Evolutionary conservation across 108 stramenopile species (phyloP), one percentile per base, ranked within the genome.

Genomic region (Nitzschia palea): DNA sequence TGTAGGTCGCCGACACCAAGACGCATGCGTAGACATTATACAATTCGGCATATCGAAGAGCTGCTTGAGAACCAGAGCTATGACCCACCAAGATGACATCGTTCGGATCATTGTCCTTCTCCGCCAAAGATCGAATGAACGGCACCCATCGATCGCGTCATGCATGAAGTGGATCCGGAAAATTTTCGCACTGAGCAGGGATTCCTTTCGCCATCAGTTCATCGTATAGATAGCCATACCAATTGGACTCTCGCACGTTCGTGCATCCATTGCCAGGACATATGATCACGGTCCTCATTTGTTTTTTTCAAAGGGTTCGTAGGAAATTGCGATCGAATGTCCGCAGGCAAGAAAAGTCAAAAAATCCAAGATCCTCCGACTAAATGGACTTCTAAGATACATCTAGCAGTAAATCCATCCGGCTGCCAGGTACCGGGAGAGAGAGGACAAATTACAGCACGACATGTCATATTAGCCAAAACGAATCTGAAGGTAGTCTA

Each of bases 261-360:
- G 74, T 68, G 57, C 87, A 88, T 30, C 85, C 87, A 54, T 86
- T 88, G 5, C 87, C 87, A 27, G 87, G 87, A 54, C 80, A 83
- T 40, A 88, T 84, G 53, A 88, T 77, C 14, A 85, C 84, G 10
- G 17, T 20, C 47, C 18, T 48, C 47, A 48, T 48, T n/a, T 48
- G n/a, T n/a, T n/a, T n/a, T n/a, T n/a, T n/a, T n/a, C n/a, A n/a
- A n/a, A n/a, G n/a, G n/a, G n/a, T n/a, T n/a, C n/a, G n/a, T n/a
- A n/a, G n/a, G n/a, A n/a, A n/a, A n/a, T n/a, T n/a, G n/a, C n/a
- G n/a, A n/a, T n/a, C n/a, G n/a, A n/a, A n/a, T n/a, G n/a, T n/a
- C n/a, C n/a, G n/a, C n/a, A n/a, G n/a, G n/a, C n/a, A n/a, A n/a
- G n/a, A n/a, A n/a, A n/a, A n/a, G n/a, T n/a, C n/a, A n/a, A n/a